phyloP scores from a whole-genome alignment of 2,329 filamentous ascomycete genomes.

The Ambrosiella beaveri region DNA sequence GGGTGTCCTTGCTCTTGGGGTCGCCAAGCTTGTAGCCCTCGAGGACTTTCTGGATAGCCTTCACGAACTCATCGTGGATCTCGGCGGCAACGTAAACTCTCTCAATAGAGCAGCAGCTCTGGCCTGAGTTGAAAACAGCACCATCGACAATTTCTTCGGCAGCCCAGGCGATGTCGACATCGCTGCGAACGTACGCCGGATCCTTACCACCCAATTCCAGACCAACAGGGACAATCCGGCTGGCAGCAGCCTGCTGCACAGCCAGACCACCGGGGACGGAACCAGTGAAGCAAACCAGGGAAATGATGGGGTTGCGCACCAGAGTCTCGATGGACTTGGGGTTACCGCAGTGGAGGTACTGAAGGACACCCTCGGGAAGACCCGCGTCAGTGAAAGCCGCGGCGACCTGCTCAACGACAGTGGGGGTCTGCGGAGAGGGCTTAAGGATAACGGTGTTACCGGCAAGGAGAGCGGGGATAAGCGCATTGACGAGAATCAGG shows the following conservation, averaged over 20 bases:
- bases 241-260: conserved; percentile 68
- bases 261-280: conserved; percentile 76
- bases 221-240: conserved; percentile 70
- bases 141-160: conserved; percentile 91
- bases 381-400: conserved; percentile 65
- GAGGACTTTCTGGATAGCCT: conserved; percentile 63
- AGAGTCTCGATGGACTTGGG: conserved; percentile 60
- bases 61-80: conserved; percentile 68
- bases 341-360: conserved; percentile 82
- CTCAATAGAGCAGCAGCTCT: conserved; percentile 89
- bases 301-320: conserved; percentile 58
- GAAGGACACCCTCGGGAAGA: conserved; percentile 65
- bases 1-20: conserved; percentile 59
- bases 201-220: conserved; percentile 92
- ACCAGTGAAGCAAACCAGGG: conserved; percentile 81
- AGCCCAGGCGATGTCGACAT: conserved; percentile 80
- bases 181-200: conserved; percentile 70
- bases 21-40: conserved; percentile 75
- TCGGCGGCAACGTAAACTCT: conserved; percentile 77
- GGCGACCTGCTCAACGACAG: conserved; percentile 68
- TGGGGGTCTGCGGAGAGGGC: conserved; percentile 87
- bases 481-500: conserved; percentile 77
- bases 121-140: conserved; percentile 95
- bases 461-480: conserved; percentile 77
- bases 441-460: conserved; percentile 89